phyloP scores from a whole-genome alignment of 305 asterid species.

The Striga hermonthica region DNA sequence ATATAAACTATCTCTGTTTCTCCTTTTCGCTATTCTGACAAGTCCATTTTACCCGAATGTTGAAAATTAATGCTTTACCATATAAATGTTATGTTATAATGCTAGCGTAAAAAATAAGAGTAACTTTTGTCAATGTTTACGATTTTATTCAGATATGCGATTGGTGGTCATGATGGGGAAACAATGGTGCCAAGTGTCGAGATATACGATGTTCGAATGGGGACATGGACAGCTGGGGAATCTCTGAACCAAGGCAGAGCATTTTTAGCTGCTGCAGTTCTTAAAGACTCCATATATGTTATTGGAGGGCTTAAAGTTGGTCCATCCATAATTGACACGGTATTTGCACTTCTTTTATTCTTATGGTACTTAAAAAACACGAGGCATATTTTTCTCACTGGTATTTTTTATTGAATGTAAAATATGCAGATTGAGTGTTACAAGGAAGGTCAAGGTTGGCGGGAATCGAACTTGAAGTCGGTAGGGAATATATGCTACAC shows the following conservation, averaged over 20 bases:
- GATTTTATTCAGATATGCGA: constrained; percentile 48
- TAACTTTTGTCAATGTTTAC: too few species aligned
- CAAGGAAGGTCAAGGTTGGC: constrained; percentile 64
- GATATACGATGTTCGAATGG: constrained; percentile 66
- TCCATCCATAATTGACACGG: constrained; percentile 38
- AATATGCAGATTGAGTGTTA: constrained; percentile 53
- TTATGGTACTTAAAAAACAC: too few species aligned
- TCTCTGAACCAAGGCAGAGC: constrained; percentile 62
- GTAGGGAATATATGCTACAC: constrained; percentile 44
- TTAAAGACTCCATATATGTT: constrained; percentile 54
- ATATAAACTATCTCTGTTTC: background rate
- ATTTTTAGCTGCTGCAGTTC: constrained; percentile 45
- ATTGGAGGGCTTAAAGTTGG: constrained; percentile 55
- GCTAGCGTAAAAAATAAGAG: too few species aligned
- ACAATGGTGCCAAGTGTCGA: constrained; percentile 48
- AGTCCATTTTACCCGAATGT: too few species aligned
- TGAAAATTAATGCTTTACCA: too few species aligned
- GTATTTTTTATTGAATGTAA: background rate
- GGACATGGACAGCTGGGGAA: constrained; percentile 55
- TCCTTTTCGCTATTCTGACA: too few species aligned
- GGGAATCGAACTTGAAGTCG: constrained; percentile 33
- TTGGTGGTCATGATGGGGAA: constrained; percentile 69
- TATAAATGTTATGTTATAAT: too few species aligned
- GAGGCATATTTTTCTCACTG: too few species aligned
- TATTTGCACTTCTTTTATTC: constrained; percentile 15